These are phyloP conservation scores for Cephaloascus albidus DNA, from an alignment of 805 yeast species.

Conservation along the genomic window DNA sequence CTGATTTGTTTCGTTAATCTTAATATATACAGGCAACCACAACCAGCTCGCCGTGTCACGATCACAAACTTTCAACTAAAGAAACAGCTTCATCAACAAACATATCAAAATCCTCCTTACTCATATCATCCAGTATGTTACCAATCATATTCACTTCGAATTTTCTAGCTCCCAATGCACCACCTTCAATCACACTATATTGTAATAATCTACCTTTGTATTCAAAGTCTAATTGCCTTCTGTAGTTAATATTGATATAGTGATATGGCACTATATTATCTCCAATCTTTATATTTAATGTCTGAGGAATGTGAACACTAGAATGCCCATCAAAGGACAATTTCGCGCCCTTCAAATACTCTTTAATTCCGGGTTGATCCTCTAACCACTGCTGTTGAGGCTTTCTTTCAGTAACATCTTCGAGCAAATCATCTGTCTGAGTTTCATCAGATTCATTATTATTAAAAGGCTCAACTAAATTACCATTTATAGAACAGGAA, in stretches of 20 bases:
- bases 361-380: slow-evolving; percentile 31
- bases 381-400: slow-evolving; percentile 14
- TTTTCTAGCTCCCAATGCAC: slow-evolving; percentile 44
- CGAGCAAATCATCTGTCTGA: not conserved
- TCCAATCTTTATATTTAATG: slow-evolving; percentile 24
- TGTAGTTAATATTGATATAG: slow-evolving; percentile 30
- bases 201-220: slow-evolving; percentile 27
- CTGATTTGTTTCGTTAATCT: too few species aligned
- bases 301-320: slow-evolving; percentile 26
- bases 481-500: slow-evolving; percentile 23
- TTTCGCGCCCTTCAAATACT: slow-evolving; percentile 25
- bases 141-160: slow-evolving; percentile 40
- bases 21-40: too few species aligned
- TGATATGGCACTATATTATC: slow-evolving; percentile 31
- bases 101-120: slow-evolving; percentile 12
- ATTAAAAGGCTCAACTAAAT: slow-evolving; percentile 12
- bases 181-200: slow-evolving; percentile 44
- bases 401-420: slow-evolving; percentile 6
- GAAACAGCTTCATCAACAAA: slow-evolving; percentile 14
- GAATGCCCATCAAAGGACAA: slow-evolving; percentile 29
- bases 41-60: too few species aligned
- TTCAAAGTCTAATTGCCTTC: slow-evolving; percentile 35
- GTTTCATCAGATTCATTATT: slow-evolving; percentile 1
- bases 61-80: slow-evolving; percentile 10
- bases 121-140: slow-evolving; percentile 12